Percentiles rank a stretch among this genome's conserved stretches.
Evolutionary conservation across 805 yeast species (phyloP).

Genomic region (Suhomyces sp.): DNA sequence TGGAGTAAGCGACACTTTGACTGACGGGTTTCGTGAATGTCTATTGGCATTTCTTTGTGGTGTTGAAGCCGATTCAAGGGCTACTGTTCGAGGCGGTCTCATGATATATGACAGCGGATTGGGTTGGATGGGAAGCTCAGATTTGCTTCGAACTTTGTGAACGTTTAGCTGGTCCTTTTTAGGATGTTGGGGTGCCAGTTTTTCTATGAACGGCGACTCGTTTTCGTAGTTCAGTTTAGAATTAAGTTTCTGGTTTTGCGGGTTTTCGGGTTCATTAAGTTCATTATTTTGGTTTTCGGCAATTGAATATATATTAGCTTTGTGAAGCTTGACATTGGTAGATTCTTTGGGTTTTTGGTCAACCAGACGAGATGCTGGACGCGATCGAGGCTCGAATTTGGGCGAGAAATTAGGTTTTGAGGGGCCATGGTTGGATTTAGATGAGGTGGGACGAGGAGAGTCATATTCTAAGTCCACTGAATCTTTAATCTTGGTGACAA

Average conservation of each 20-base stretch:
- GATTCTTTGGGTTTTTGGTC: background rate
- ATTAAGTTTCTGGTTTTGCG: background rate
- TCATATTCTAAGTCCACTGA: background rate
- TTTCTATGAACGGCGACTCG: slow-evolving; percentile 19
- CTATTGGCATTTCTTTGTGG: slow-evolving; percentile 1
- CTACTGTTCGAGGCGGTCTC: background rate
- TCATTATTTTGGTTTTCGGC: slow-evolving; percentile 1
- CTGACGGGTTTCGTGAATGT: slow-evolving; percentile 27
- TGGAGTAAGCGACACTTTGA: slow-evolving; percentile 46
- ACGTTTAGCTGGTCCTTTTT: background rate
- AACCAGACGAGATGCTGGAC: background rate
- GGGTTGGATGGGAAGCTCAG: background rate
- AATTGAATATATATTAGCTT: slow-evolving; percentile 3
- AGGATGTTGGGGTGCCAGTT: background rate
- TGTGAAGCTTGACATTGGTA: background rate
- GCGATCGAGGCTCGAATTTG: background rate
- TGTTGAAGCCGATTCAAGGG: background rate
- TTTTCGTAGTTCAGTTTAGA: slow-evolving; percentile 9
- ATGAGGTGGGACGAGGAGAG: background rate
- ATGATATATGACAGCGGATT: background rate
- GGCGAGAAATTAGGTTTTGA: background rate
- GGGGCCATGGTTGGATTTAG: background rate
- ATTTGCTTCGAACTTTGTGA: slow-evolving; percentile 1
- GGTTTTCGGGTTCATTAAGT: background rate
- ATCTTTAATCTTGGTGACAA: slow-evolving; percentile 10